Evolutionary conservation across 805 yeast genomes (phyloP).

Genomic region (Zygosaccharomyces siamensis): DNA sequence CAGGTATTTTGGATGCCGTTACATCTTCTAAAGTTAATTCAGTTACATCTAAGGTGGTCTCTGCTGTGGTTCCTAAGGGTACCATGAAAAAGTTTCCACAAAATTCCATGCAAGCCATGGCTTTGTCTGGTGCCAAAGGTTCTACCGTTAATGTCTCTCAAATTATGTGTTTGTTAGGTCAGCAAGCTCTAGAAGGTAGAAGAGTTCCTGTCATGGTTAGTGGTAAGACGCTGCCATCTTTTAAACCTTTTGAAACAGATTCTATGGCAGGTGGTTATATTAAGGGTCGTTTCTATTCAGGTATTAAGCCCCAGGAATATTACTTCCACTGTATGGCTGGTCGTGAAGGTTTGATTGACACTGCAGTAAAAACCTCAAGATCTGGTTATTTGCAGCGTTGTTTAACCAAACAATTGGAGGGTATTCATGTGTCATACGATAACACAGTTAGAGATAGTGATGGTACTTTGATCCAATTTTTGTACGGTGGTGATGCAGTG

Average conservation of each 20-base stretch:
- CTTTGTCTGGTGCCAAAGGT: slow-evolving; percentile 98
- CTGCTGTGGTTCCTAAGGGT: slow-evolving; percentile 92
- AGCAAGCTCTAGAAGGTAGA: slow-evolving; percentile 98
- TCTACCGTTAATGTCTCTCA: slow-evolving; percentile 97
- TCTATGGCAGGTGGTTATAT: slow-evolving; percentile 99
- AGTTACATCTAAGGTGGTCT: slow-evolving; percentile 90
- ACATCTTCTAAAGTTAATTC: slow-evolving; percentile 89
- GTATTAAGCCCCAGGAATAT: slow-evolving; percentile 96
- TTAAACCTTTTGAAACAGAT: slow-evolving; percentile 93
- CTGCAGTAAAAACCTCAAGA: slow-evolving; percentile 97
- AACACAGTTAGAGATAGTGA: slow-evolving; percentile 94
- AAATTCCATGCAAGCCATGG: slow-evolving; percentile 98
- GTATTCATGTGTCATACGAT: slow-evolving; percentile 91
- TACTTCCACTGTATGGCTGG: slow-evolving; percentile 99
- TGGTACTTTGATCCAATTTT: slow-evolving; percentile 87
- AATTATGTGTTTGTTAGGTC: slow-evolving; percentile 98
- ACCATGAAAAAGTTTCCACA: slow-evolving; percentile 93
- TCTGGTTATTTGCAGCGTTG: slow-evolving; percentile 98
- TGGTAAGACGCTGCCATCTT: slow-evolving; percentile 95
- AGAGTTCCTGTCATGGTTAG: slow-evolving; percentile 99
- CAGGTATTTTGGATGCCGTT: slow-evolving; percentile 92
- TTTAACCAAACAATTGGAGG: slow-evolving; percentile 95
- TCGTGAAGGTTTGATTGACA: slow-evolving; percentile 98
- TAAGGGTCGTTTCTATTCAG: slow-evolving; percentile 94
- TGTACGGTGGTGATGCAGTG: slow-evolving; percentile 96